These are phyloP conservation scores for Xylaria cubensis DNA, from an alignment of 495 filamentous ascomycete species.

Conservation along the genomic window DNA sequence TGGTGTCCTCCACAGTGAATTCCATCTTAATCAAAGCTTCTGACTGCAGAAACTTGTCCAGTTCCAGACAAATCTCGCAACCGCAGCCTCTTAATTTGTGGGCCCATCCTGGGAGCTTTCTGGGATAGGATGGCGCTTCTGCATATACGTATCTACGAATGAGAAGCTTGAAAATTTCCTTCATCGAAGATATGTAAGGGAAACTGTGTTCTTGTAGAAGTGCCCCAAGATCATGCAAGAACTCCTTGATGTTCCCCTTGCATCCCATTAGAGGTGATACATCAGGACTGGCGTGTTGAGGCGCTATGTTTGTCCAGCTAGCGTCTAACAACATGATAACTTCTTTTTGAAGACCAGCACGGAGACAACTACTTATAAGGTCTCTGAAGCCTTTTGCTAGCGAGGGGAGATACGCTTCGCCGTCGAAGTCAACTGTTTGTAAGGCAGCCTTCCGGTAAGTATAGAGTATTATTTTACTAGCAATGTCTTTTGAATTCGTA, in stretches of 20 bases:
- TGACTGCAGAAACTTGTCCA: background rate
- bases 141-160: background rate
- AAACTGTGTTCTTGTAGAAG: background rate
- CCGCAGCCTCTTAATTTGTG: background rate
- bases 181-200: background rate
- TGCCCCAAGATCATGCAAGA: background rate
- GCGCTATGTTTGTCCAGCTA: background rate
- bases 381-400: background rate
- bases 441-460: background rate
- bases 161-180: background rate
- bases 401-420: background rate
- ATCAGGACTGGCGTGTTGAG: background rate
- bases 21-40: background rate
- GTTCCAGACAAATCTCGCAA: background rate
- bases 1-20: background rate
- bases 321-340: background rate
- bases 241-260: background rate
- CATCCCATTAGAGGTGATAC: background rate
- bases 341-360: background rate
- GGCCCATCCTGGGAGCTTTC: background rate
- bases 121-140: background rate
- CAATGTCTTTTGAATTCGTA: background rate
- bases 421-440: background rate
- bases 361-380: background rate
- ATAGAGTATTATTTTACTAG: background rate